Percentiles rank a stretch among this genome's conserved stretches.
Evolutionary conservation across 2,329 filamentous ascomycete genomes (phyloP).

Genomic region (Verticillium tricorpus): DNA sequence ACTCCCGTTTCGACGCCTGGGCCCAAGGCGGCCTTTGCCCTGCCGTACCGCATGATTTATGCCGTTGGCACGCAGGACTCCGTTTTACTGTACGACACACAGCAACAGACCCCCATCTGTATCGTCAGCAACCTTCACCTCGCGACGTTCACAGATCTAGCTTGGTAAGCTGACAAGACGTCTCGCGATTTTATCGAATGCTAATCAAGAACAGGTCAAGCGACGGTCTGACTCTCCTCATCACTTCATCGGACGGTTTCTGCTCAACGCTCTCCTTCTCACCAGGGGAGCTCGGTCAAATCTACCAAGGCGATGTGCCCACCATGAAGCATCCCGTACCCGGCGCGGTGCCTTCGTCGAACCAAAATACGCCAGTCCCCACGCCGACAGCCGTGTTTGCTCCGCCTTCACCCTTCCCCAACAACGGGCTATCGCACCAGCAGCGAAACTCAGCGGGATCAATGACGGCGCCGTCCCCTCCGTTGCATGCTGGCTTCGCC

Average conservation of each 20-base stretch:
- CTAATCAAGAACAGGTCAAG: slow-evolving; percentile 33
- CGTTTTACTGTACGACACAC: slow-evolving; percentile 91
- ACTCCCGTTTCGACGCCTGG: slow-evolving; percentile 29
- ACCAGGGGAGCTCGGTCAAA: slow-evolving; percentile 77
- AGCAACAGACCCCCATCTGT: slow-evolving; percentile 89
- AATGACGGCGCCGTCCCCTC: slow-evolving; percentile 53
- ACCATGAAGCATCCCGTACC: slow-evolving; percentile 38
- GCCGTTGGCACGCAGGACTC: slow-evolving; percentile 96
- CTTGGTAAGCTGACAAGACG: slow-evolving; percentile 62
- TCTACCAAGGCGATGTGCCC: slow-evolving; percentile 67
- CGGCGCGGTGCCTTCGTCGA: slow-evolving; percentile 40
- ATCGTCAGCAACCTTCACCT: slow-evolving; percentile 96
- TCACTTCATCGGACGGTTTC: slow-evolving; percentile 98
- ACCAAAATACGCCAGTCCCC: slow-evolving; percentile 64
- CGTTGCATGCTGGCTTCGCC: slow-evolving; percentile 52
- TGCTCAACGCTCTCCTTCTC: slow-evolving; percentile 87
- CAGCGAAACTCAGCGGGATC: slow-evolving; percentile 56
- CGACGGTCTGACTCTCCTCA: slow-evolving; percentile 61
- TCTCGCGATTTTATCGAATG: not conserved
- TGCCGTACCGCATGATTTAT: slow-evolving; percentile 93
- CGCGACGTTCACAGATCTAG: slow-evolving; percentile 92
- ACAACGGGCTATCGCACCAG: slow-evolving; percentile 39
- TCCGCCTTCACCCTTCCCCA: slow-evolving; percentile 54
- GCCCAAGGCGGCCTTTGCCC: slow-evolving; percentile 68
- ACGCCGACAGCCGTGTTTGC: slow-evolving; percentile 64